Percentiles rank a stretch among this genome's conserved stretches.
phyloP scores from a whole-genome alignment of 106 monocot genomes.

The Acorus calamus region DNA sequence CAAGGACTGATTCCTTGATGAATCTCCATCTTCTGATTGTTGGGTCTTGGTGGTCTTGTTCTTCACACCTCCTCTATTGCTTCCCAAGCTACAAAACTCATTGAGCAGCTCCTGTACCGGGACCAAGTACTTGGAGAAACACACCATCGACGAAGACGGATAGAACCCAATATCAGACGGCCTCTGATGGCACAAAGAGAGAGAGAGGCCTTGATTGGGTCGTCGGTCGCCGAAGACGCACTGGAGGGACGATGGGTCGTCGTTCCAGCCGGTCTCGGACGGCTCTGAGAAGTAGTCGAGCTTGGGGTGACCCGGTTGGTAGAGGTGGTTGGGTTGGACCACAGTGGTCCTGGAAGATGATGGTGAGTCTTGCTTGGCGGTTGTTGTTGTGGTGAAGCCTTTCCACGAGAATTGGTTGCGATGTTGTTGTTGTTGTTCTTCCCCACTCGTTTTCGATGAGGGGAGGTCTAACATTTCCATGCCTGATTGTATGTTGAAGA shows the following conservation, averaged over 20 bases:
- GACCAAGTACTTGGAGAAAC: constrained; percentile 25
- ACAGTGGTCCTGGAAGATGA: no score
- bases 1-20: constrained; percentile 13
- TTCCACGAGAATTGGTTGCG: constrained; percentile 6
- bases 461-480: constrained; percentile 49
- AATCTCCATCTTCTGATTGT: constrained; percentile 23
- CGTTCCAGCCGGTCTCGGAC: no score
- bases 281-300: no score
- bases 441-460: background rate
- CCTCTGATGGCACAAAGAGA: constrained; percentile 1
- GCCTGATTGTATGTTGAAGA: constrained; percentile 34
- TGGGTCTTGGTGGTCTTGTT: background rate
- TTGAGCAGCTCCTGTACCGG: constrained; percentile 38
- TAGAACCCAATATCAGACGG: background rate
- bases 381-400: background rate
- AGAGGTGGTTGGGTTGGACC: no score
- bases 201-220: background rate
- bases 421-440: constrained; percentile 4
- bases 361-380: no score
- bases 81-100: constrained; percentile 37
- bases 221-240: no score
- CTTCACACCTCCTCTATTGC: background rate
- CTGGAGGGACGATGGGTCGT: no score
- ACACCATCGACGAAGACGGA: background rate
- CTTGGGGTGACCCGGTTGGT: no score